A percentile compares a stretch with the other conserved stretches of the same genome.
Conservation (phyloP, 2,329 filamentous ascomycete genomes). For the Fusarium xylarioides region DNA sequence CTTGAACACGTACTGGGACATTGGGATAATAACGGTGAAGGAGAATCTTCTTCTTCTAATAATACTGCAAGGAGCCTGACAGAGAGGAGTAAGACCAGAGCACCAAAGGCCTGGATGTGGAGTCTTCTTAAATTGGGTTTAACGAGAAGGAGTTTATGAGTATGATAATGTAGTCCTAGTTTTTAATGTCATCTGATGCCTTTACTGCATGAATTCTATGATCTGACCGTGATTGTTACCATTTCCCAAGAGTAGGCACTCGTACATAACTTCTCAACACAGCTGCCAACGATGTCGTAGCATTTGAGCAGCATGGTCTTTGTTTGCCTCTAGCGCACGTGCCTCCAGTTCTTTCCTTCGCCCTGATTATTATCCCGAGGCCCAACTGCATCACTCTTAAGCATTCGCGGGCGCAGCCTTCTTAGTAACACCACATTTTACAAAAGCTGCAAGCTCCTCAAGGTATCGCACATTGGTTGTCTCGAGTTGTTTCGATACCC, state of each 20-base stretch:
- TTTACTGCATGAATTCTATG: background rate
- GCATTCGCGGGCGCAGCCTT: too few species aligned
- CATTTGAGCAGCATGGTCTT: background rate
- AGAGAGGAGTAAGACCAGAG: background rate
- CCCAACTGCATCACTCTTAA: rapidly evolving
- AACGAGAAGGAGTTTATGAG: slow-evolving; percentile 3
- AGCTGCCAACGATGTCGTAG: background rate
- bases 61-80: background rate
- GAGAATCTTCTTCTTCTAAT: background rate
- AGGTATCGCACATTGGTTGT: background rate
- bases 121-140: slow-evolving; percentile 16
- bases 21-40: slow-evolving; percentile 41
- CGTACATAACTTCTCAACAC: background rate
- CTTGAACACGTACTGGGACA: slow-evolving; percentile 49
- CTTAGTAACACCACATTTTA: background rate
- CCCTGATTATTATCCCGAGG: too few species aligned
- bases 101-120: slow-evolving; percentile 17
- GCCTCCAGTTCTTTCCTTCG: rapidly evolving
- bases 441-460: background rate
- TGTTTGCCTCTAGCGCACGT: too few species aligned
- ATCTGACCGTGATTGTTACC: rapidly evolving
- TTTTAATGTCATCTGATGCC: background rate
- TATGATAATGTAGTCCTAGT: background rate
- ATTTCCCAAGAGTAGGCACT: background rate
- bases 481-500: background rate